Base-by-base conservation (phyloP, 768 basidiomycete species). In the Auricularia cornea region DNA sequence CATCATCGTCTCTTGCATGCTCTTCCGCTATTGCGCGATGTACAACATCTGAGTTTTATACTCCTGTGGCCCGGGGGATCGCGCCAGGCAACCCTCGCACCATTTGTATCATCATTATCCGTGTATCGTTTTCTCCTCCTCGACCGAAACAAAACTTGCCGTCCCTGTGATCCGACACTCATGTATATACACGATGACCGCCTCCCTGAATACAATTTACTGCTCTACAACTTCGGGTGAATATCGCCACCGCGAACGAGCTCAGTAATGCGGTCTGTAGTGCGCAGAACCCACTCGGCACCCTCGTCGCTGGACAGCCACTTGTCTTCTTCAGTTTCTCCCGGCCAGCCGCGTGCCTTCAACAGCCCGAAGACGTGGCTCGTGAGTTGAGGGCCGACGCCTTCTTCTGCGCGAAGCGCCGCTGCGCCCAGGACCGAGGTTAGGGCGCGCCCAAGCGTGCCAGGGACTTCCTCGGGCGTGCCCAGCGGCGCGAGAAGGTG, bases 311-410 rank as follows among this genome's bases (percentile, higher is more conserved):
- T 89, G 28, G 89, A 80, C 44, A 95, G 82, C 87, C 88, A 95
- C 63, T 76, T 79, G 72, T 92, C 91, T 73, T 89, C 90, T 68
- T 83, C 81, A 67, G 76, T 85, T 67, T 84, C 78, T 38, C 81
- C 80, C 60, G 83, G 81, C 56, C 79, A 78, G 54, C 64, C 70
- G 62, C 88, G 87, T 26, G 91, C 90, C 74, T 94, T 96, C 71
- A 94, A 85, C 68, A 96, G 81, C 14, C 94, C 94, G 74, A 92
- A 94, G 59, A 90, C 87, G 72, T 96, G 94, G 73, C 91, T 93
- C 12, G 79, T 87, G 63, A 96, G 80, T 73, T 96, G 94, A 6
- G 93, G 91, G 28, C 85, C 91, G 65, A 95, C 94, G 56, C 88
- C 80, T 31, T 83, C 86, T 70, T 94, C 92, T 31, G 94, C 86